phyloP scores from a whole-genome alignment of 257 asterid genomes.

The Nicotiana attenuata region DNA sequence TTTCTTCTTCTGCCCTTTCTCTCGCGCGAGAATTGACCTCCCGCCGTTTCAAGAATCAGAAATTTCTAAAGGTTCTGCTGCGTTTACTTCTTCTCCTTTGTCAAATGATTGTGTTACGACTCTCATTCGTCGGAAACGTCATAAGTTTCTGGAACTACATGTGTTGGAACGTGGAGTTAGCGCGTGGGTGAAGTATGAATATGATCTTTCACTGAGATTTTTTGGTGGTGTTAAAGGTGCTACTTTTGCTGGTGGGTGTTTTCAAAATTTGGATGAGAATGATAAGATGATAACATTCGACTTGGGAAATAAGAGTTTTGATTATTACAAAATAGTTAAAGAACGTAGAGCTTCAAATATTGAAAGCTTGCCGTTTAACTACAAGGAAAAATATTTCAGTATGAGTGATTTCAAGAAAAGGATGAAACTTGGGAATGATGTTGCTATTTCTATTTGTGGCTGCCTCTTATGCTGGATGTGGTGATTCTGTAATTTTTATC shows the following conservation, averaged over 20 bases:
- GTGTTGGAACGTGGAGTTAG: too few relatives aligned
- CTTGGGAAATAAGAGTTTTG: constrained; percentile 2
- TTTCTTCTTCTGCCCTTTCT: constrained; percentile 36
- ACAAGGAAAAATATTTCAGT: not conserved
- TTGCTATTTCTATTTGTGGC: constrained; percentile 16
- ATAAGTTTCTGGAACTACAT: not conserved
- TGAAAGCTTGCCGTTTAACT: not conserved
- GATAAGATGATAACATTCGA: not conserved
- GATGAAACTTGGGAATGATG: constrained; percentile 12
- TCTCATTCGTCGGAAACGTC: not conserved
- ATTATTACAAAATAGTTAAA: not conserved
- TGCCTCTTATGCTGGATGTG: not conserved
- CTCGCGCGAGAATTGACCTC: constrained; percentile 14
- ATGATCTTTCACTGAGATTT: not conserved
- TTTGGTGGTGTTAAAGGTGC: not conserved
- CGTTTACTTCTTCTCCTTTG: constrained; percentile 25
- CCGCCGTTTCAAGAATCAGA: constrained; percentile 20
- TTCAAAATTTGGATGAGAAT: not conserved
- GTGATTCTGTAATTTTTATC: too few relatives aligned
- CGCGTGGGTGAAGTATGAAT: not conserved
- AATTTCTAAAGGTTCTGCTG: constrained; percentile 12
- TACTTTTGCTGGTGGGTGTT: not conserved
- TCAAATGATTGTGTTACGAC: constrained; percentile 13
- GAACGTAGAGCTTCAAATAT: not conserved
- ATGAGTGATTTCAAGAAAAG: not conserved